Conservation (phyloP, 345 rosid genomes). For the Camelina sativa region DNA sequence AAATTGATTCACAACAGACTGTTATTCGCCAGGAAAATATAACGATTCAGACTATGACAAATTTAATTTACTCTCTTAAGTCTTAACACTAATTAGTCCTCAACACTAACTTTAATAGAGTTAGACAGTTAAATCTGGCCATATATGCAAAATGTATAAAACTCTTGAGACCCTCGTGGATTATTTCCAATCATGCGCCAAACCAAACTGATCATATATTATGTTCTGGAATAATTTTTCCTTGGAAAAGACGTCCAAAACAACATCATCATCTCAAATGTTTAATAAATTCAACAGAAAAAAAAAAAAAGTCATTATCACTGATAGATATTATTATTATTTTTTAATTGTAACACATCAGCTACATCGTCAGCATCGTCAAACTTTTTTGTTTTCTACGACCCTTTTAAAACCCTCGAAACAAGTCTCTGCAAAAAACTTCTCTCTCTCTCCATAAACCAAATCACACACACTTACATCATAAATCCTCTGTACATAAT, state of each 20-base stretch:
- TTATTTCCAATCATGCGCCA: constrained; percentile 17
- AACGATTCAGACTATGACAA: background rate
- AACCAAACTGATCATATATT: constrained; percentile 16
- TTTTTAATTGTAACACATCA: constrained; percentile 15
- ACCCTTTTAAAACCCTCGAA: constrained; percentile 27
- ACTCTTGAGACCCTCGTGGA: background rate
- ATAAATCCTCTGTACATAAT: constrained; percentile 35
- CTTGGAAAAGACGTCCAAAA: constrained; percentile 37
- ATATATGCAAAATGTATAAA: background rate
- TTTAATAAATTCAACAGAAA: background rate
- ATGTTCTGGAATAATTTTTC: constrained; percentile 26
- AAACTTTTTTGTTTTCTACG: constrained; percentile 7
- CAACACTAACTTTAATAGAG: background rate
- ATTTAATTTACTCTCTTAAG: no score
- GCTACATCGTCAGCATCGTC: constrained; percentile 37
- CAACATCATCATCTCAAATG: background rate
- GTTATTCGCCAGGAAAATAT: background rate
- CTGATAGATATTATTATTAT: constrained; percentile 4
- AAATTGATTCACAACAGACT: no score
- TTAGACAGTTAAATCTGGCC: background rate
- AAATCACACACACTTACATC: constrained; percentile 37
- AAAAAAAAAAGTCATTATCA: constrained; percentile 26
- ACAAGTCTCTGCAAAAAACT: background rate
- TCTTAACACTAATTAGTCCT: no score
- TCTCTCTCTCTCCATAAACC: constrained; percentile 22